These are phyloP conservation scores for Neonectria magnoliae DNA, from an alignment of 2,329 filamentous ascomycete genomes.

Conservation along the genomic window DNA sequence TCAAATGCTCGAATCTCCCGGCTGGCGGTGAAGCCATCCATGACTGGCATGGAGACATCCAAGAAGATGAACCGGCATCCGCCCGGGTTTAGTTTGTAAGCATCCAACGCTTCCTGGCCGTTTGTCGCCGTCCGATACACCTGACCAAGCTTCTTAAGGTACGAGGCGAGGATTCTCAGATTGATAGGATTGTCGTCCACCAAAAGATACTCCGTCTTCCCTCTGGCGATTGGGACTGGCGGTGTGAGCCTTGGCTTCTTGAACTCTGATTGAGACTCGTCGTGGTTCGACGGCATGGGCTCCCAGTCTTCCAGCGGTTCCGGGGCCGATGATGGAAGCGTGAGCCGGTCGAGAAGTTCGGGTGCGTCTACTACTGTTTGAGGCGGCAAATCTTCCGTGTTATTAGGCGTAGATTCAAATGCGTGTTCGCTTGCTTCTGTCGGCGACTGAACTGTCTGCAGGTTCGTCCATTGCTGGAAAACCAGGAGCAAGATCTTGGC, in stretches of 20 bases:
- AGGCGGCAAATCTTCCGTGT: rapidly evolving
- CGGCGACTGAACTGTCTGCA: conserved; percentile 23
- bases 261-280: background rate
- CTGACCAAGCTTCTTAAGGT: conserved; percentile 48
- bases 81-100: conserved; percentile 37
- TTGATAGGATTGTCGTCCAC: conserved; percentile 39
- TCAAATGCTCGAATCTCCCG: conserved; percentile 61
- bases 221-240: background rate
- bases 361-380: background rate
- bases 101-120: conserved; percentile 48
- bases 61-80: conserved; percentile 49
- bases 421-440: background rate
- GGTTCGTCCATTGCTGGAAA: conserved; percentile 42
- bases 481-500: conserved; percentile 45
- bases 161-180: conserved; percentile 34
- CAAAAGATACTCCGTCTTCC: conserved; percentile 28
- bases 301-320: background rate
- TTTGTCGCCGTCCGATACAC: conserved; percentile 45
- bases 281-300: background rate
- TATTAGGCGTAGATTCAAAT: background rate
- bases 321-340: background rate
- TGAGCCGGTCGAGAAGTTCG: background rate
- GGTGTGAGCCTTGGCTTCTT: background rate
- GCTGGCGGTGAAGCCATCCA: conserved; percentile 62
- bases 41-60: conserved; percentile 67